phyloP scores from a whole-genome alignment of 2,329 filamentous ascomycete genomes.

The Teratosphaeria destructans region DNA sequence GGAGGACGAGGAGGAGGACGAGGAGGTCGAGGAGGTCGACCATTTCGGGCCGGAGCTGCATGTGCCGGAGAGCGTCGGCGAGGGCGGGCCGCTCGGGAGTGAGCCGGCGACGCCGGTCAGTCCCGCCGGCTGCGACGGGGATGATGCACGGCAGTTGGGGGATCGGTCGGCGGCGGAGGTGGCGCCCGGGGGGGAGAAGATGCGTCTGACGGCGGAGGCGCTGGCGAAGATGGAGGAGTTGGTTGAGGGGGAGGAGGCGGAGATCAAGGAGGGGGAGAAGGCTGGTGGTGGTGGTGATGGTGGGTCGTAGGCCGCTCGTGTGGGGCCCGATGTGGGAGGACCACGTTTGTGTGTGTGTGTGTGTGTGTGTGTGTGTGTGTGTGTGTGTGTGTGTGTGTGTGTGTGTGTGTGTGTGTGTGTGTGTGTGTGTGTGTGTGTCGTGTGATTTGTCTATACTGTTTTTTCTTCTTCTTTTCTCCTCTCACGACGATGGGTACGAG shows the following conservation, averaged over 20 bases:
- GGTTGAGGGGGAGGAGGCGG: slow-evolving; percentile 19
- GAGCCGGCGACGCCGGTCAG: background rate
- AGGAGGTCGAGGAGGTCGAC: slow-evolving; percentile 12
- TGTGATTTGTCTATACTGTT: background rate
- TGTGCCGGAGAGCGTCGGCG: background rate
- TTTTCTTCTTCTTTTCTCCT: no score
- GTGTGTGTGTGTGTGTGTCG: no score
- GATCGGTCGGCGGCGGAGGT: background rate
- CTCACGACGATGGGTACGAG: no score
- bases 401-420: no score
- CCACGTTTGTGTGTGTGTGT: no score
- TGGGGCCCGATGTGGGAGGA: background rate
- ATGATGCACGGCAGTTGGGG: background rate
- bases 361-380: no score
- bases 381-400: no score
- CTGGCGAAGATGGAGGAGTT: slow-evolving; percentile 24
- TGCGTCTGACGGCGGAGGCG: slow-evolving; percentile 23
- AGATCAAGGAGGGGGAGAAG: background rate
- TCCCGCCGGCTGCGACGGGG: background rate
- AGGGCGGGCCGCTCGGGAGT: background rate
- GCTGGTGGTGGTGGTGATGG: background rate
- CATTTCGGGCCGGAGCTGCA: slow-evolving; percentile 20
- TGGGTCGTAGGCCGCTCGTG: background rate
- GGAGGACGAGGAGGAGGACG: slow-evolving; percentile 9
- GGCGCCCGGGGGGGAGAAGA: background rate